Base-by-base conservation (phyloP, 257 asterid genomes). In the Coffea eugenioides region DNA sequence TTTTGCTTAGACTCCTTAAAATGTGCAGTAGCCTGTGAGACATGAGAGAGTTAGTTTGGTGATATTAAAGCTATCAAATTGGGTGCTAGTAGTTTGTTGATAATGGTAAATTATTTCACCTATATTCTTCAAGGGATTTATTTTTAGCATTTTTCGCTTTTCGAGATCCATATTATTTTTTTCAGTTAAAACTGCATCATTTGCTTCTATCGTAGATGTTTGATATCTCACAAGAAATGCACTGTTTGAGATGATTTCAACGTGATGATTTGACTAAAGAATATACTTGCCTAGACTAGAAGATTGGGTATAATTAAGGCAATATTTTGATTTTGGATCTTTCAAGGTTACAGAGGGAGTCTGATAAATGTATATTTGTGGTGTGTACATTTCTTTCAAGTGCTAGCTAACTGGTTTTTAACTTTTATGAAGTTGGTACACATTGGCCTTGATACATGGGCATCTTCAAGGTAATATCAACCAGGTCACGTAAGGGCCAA, bases 31-130 rank as follows among this genome's bases (percentile, higher is more conserved):
- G 80, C 67, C 77, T 70, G 69, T 52, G 79, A 65, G 65, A 82
- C 77, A 25, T 81, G 82, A 66, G 73, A 64, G 25, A 79, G 90
- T 81, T 81, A 81, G 80, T 73, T 82, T 71, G 80, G 76, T 85
- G 67, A 69, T 16, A 59, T 78, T 43, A 56, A 66, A 69, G 72
- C 69, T 75, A 66, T 79, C 76, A 52, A 66, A 65, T 85, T 70
- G 57, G 77, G 79, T 77, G n/a, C 23, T 75, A 51, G 56, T 72
- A 43, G 31, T 71, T 39, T 77, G 51, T 25, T 6, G 71, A 71
- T 49, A 8, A 59, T 75, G 73, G 27, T 61, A 27, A 27, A 66
- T 61, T 76, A 21, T 59, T 74, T 34, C 20, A 74, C 43, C 75
- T 67, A 54, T 15, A 66, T 15, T 36, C 48, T 18, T 36, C 13